These are phyloP conservation scores for Brettanomyces anomalus DNA, from an alignment of 805 yeast genomes.

Conservation along the genomic window DNA sequence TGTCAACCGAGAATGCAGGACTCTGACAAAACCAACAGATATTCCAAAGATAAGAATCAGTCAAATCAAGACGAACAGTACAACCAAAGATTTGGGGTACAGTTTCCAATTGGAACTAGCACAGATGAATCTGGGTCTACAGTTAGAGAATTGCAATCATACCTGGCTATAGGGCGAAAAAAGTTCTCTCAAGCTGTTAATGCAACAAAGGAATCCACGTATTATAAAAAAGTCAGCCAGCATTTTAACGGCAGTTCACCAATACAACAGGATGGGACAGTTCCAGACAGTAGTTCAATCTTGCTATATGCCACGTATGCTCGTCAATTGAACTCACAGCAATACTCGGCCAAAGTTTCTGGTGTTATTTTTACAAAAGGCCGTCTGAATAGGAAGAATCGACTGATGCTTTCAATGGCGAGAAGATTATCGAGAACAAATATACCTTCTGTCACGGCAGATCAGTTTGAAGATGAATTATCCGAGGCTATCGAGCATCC, in stretches of 20 bases:
- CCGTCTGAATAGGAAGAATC: constrained; percentile 58
- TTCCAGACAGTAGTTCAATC: constrained; percentile 54
- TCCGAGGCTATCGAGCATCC: constrained; percentile 25
- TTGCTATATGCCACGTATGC: constrained; percentile 52
- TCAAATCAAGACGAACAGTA: no score
- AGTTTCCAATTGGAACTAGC: no score
- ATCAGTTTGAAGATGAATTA: constrained; percentile 29
- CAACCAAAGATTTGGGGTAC: no score
- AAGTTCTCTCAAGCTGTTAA: constrained; percentile 39
- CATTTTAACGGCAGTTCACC: not conserved
- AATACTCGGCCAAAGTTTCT: constrained; percentile 50
- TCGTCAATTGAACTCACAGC: constrained; percentile 23
- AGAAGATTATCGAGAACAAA: constrained; percentile 49
- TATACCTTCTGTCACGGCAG: constrained; percentile 15
- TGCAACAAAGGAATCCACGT: constrained; percentile 39
- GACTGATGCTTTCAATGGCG: constrained; percentile 58
- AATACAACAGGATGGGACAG: constrained; percentile 7
- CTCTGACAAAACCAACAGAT: no score
- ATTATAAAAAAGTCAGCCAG: constrained; percentile 28
- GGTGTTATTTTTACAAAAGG: constrained; percentile 73
- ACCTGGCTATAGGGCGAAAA: constrained; percentile 11
- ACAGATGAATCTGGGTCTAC: no score
- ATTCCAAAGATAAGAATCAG: no score
- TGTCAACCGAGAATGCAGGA: no score
- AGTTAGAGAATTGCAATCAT: not conserved